Evolutionary conservation across 1,139 yeast species (phyloP), one percentile per base, ranked within the genome.

Genomic region (Yamadazyma spencermartinsiae): DNA sequence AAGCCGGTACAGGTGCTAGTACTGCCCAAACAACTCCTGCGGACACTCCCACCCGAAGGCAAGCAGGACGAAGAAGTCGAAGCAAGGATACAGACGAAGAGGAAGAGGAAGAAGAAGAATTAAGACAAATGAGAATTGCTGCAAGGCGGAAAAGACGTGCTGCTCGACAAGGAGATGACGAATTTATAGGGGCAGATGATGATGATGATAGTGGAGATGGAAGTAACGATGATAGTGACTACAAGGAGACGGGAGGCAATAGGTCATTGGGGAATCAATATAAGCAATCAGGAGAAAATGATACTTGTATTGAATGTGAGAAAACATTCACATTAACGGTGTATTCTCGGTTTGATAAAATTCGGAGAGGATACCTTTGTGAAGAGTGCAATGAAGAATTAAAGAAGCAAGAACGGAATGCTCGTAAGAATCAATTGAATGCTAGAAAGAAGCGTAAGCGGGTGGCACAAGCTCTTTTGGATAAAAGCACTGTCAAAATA

Each of bases 381-480:
- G 78, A 78, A 19, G 68, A 70, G 2, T 87, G 96, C 59, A 76
- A 82, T 20, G 73, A 68, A 40, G 55, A 55, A 27, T 63, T 68
- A 36, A 65, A 66, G 47, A 63, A 62, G 32, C 55, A 69, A 33
- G 82, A 78, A 44, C 57, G 69, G 34, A 61, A 69, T 23, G 61
- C 68, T 37, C 72, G 72, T 44, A 73, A 64, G 50, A 79, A 69
- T 58, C 83, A 76, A 56, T 51, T 79, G 20, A 76, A 76, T 41
- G 86, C 88, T 11, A 71, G 95, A 38, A 83, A 82, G 55, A 76
- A 77, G 53, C 75, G 95, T 42, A 86, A 84, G 65, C 80, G 79
- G 61, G 68, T 85, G 27, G 97, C 98, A 0, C 86, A 82, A 43
- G 95, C 96, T 2, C 67, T 92, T 34, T 69, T 92, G 40, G 90